Base-by-base conservation (phyloP, 768 basidiomycete genomes). In the Coprinellus micaceus region DNA sequence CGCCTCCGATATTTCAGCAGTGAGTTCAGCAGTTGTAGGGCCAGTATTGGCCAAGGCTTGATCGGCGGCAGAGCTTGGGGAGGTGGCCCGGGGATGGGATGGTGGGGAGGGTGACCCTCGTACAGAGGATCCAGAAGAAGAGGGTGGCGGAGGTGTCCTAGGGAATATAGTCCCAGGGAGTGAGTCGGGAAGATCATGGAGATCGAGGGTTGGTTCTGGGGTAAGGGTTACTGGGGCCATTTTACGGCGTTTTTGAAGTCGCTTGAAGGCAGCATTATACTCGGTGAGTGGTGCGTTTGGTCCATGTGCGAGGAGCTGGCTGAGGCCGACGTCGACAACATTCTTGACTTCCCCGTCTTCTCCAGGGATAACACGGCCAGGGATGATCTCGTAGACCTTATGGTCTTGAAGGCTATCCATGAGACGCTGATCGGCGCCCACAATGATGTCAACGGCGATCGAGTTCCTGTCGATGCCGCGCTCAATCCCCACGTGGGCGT, bases 381-480 rank as follows among this genome's bases (percentile, higher is more conserved):
- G 26, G 19, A 57, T 37, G 1, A 58, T 15, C 2, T 13, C 13
- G 46, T 69, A 68, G 0, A 69, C 67, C 4, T 62, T 46, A 33
- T 67, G 57, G 24, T 67, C 64, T 1, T 51, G 15, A 0, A 69
- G 62, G 30, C 64, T 66, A 2, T 58, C 33, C 66, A 69, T 68
- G 4, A 69, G 58, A 1, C 17, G n/a, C n/a, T n/a, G n/a, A n/a
- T n/a, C n/a, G n/a, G n/a, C n/a, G n/a, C n/a, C n/a, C n/a, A n/a
- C n/a, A n/a, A n/a, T n/a, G n/a, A n/a, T n/a, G n/a, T n/a, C n/a
- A n/a, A n/a, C n/a, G n/a, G n/a, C n/a, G n/a, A n/a, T n/a, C n/a
- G n/a, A n/a, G n/a, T n/a, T n/a, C n/a, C n/a, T n/a, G n/a, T n/a
- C n/a, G n/a, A n/a, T n/a, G n/a, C n/a, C n/a, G n/a, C n/a, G n/a